Evolutionary conservation across 2,329 filamentous ascomycete genomes (phyloP).

Genomic region (Coleophoma eucalyptorum): DNA sequence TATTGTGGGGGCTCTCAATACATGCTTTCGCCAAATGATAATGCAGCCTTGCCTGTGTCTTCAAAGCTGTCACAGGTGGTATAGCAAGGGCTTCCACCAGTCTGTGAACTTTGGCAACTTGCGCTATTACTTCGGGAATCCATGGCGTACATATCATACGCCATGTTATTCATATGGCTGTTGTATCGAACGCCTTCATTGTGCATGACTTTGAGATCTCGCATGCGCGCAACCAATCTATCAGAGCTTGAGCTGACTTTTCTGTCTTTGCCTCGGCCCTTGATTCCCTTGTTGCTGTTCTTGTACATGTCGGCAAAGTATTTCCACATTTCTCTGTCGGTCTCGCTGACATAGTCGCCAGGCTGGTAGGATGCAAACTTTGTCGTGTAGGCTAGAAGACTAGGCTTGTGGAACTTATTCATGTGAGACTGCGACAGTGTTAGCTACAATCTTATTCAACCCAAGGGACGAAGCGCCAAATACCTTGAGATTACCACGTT

Average conservation of each 20-base stretch:
- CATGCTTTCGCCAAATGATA: not conserved
- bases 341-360: slow-evolving; percentile 58
- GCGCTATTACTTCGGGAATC: not conserved
- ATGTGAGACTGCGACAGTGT: slow-evolving; percentile 66
- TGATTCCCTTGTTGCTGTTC: slow-evolving; percentile 98
- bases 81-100: not conserved
- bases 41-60: not conserved
- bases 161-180: too few relatives aligned
- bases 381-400: slow-evolving; percentile 63
- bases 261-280: slow-evolving; percentile 85
- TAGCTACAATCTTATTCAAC: slow-evolving; percentile 6
- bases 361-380: slow-evolving; percentile 65
- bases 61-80: not conserved
- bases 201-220: slow-evolving; percentile 2
- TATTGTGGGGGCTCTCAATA: too few relatives aligned
- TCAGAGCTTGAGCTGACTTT: slow-evolving; percentile 42
- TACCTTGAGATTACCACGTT: slow-evolving; percentile 89
- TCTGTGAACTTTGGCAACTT: not conserved
- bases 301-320: slow-evolving; percentile 91
- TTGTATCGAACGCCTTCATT: too few relatives aligned
- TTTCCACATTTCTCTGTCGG: slow-evolving; percentile 73
- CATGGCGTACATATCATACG: not conserved
- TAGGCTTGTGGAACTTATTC: slow-evolving; percentile 86
- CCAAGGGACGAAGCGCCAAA: slow-evolving; percentile 6
- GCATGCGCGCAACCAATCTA: slow-evolving; percentile 6